Evolutionary conservation across 345 rosid species (phyloP).

Genomic region (Salix caprea): DNA sequence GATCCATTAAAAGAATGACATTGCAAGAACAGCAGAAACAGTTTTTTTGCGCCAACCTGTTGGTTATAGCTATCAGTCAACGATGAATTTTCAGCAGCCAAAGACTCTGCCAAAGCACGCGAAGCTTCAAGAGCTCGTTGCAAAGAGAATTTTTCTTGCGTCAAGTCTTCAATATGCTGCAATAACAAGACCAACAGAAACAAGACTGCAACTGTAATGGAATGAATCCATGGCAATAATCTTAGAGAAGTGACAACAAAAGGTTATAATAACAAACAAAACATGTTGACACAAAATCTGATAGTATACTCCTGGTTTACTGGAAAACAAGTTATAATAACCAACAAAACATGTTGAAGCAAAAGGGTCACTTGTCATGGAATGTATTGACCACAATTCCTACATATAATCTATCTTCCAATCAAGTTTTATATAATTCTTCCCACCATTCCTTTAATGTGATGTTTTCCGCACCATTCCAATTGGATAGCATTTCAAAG

Average conservation of each 20-base stretch:
- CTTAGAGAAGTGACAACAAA: background rate
- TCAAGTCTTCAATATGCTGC: constrained; percentile 98
- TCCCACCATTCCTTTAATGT: background rate
- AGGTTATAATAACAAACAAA: background rate
- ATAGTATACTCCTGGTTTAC: background rate
- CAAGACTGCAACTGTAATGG: background rate
- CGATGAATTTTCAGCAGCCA: constrained; percentile 95
- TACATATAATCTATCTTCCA: background rate
- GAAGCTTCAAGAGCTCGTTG: constrained; percentile 98
- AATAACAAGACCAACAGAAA: constrained; percentile 11
- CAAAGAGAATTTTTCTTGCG: constrained; percentile 89
- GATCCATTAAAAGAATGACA: background rate
- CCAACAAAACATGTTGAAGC: background rate
- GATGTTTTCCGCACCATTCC: background rate
- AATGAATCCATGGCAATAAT: background rate
- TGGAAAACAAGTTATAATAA: background rate
- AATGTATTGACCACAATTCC: background rate
- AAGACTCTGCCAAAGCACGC: constrained; percentile 78
- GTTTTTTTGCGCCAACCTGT: constrained; percentile 50
- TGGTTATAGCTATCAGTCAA: constrained; percentile 87
- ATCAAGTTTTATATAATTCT: background rate
- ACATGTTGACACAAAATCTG: background rate
- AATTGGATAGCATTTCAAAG: background rate
- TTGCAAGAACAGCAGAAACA: background rate
- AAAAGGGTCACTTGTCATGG: background rate